These are phyloP conservation scores for Vigna angularis DNA, from an alignment of 306 rosid genomes.

Conservation along the genomic window DNA sequence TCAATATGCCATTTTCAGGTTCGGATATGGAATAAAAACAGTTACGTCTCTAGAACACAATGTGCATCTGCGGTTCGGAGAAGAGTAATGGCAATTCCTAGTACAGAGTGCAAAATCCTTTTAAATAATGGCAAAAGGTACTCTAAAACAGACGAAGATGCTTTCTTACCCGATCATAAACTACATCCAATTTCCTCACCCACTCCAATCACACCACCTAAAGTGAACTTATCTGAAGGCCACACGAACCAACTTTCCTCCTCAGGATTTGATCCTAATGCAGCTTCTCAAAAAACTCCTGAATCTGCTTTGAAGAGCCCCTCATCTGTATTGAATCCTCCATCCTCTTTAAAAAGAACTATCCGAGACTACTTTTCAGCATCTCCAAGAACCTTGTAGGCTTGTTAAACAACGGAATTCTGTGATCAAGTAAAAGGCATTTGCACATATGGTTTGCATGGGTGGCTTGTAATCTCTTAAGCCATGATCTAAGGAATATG, in stretches of 20 bases:
- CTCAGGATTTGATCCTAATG: constrained; percentile 46
- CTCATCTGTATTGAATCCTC: constrained; percentile 90
- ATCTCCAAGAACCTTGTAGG: constrained; percentile 48
- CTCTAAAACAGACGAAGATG: constrained; percentile 39
- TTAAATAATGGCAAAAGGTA: constrained; percentile 46
- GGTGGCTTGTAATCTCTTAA: constrained; percentile 35
- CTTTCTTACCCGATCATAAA: constrained; percentile 37
- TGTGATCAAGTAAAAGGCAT: constrained; percentile 21
- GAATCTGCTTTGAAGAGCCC: constrained; percentile 83
- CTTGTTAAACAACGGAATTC: constrained; percentile 8
- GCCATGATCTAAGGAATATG: neutral
- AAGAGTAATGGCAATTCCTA: constrained; percentile 86
- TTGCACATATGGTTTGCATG: constrained; percentile 24
- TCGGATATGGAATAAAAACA: constrained; percentile 70
- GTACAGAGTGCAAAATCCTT: constrained; percentile 57
- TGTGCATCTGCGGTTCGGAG: constrained; percentile 66
- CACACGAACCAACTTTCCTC: constrained; percentile 51
- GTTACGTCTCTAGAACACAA: constrained; percentile 43
- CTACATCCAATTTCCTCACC: constrained; percentile 32
- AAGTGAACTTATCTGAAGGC: constrained; percentile 59
- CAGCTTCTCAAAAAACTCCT: constrained; percentile 69
- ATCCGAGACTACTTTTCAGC: constrained; percentile 83
- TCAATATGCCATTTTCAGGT: constrained; percentile 56
- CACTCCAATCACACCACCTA: constrained; percentile 56
- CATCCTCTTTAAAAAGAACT: constrained; percentile 83